Base-by-base conservation (phyloP, 257 asterid species). In the Apocynum venetum region DNA sequence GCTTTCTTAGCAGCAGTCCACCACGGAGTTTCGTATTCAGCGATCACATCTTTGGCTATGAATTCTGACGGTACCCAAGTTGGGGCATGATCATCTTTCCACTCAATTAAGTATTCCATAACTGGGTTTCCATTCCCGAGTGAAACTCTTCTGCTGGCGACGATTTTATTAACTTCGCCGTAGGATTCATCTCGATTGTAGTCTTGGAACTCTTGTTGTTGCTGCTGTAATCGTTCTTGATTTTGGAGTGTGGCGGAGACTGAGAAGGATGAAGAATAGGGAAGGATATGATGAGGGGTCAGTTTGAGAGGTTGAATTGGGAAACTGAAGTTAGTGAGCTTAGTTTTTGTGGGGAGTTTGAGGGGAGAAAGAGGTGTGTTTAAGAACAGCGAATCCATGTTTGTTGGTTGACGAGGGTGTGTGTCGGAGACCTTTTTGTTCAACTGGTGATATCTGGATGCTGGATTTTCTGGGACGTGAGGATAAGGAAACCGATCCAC, bases 11-110 rank as follows among this genome's bases (percentile, higher is more conserved):
- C 97, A 44, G 96, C 98, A 64, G 81, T 90, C 99, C 99, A 95
- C 99, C 98, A 95, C 15, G 97, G 92, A 1, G 96, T 88, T 63
- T 95, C 98, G 83, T 88, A 95, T 83, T 95, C 98, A 31, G 97
- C 85, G 0, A 95, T 89, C 55, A 95, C 97, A 76, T 95, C 98
- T 19, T 74, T 83, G 67, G 98, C 98, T 1, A 93, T 84, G 89
- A 4, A 95, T 44, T 95, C 89, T n/a, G 94, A 88, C 4, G 98
- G 98, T 73, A 91, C 96, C 98, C 98, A 95, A 0, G 98, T 93
- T 44, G 98, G 98, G 51, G 90, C 87, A 74, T 93, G 96, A 7
- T 88, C 96, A 86, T 95, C 98, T 77, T 89, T 90, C 98, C 98
- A 95, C 85, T 95, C 92, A 4, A 95, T 95, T 25, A 95, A 53